Percentiles rank a stretch among this genome's conserved stretches.
These are phyloP conservation scores for Abrus pulchellus DNA, from an alignment of 306 rosid species.

Conservation along the genomic window DNA sequence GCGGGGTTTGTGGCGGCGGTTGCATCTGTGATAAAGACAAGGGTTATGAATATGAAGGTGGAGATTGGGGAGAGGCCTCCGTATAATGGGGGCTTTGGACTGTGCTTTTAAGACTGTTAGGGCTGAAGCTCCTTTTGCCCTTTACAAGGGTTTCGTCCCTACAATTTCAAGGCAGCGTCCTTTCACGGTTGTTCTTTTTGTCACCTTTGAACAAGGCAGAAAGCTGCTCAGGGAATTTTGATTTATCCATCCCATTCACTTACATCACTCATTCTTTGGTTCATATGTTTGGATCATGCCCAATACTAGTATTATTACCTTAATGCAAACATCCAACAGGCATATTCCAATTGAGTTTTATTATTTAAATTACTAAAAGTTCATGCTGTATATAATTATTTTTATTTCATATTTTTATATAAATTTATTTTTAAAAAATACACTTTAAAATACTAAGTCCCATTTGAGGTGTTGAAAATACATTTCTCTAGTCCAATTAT, in stretches of 20 bases:
- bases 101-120: slow-evolving; percentile 78
- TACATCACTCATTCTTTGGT: not conserved
- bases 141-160: slow-evolving; percentile 86
- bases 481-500: too few relatives aligned
- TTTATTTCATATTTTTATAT: too few relatives aligned
- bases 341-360: not conserved
- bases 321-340: not conserved
- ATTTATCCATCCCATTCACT: not conserved
- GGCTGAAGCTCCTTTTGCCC: slow-evolving; percentile 85
- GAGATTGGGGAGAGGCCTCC: slow-evolving; percentile 64
- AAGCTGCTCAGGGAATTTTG: slow-evolving; percentile 67
- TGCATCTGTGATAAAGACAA: slow-evolving; percentile 91
- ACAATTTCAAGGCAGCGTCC: slow-evolving; percentile 92
- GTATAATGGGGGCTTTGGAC: slow-evolving; percentile 75
- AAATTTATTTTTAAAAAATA: too few relatives aligned
- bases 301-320: not conserved
- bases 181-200: slow-evolving; percentile 85
- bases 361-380: too few relatives aligned
- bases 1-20: slow-evolving; percentile 93
- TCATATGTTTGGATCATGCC: slow-evolving; percentile 21
- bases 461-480: too few relatives aligned
- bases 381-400: too few relatives aligned
- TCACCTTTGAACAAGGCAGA: slow-evolving; percentile 85
- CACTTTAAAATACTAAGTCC: too few relatives aligned
- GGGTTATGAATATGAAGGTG: slow-evolving; percentile 93